Evolutionary conservation across 129 eudicot species (phyloP).

Genomic region (Saposhnikovia divaricata): DNA sequence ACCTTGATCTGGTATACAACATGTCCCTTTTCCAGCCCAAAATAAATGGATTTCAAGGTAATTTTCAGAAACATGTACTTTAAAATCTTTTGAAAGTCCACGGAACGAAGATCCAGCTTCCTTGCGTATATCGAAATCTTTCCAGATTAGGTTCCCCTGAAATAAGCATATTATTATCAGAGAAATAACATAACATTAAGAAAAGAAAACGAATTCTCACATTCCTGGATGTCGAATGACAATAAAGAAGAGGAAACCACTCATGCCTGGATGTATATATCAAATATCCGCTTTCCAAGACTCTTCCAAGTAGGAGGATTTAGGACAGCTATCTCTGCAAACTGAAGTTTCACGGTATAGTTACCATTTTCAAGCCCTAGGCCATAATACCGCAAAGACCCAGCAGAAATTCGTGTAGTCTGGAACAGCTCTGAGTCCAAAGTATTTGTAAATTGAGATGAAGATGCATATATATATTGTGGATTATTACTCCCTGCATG

Average conservation of each 20-base stretch:
- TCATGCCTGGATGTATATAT: conserved; percentile 69
- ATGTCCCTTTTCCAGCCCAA: conserved; percentile 96
- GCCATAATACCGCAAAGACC: conserved; percentile 85
- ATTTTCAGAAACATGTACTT: conserved; percentile 51
- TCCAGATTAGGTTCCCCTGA: conserved; percentile 45
- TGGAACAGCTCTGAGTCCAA: conserved; percentile 67
- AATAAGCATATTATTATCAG: not conserved
- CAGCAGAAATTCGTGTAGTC: conserved; percentile 63
- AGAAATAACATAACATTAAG: not conserved
- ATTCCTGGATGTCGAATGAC: conserved; percentile 41
- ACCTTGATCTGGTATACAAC: conserved; percentile 74
- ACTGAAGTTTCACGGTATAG: conserved; percentile 58
- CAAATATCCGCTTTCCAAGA: conserved; percentile 74
- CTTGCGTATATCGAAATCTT: conserved; percentile 66
- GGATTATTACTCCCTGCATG: conserved; percentile 32
- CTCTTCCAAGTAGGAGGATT: conserved; percentile 48
- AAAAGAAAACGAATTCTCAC: conserved; percentile 3
- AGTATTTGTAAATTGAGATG: conserved; percentile 42
- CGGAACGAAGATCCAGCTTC: conserved; percentile 52
- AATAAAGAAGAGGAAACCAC: not conserved
- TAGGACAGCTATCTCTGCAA: conserved; percentile 51
- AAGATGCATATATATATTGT: conserved; percentile 14
- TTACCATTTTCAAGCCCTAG: conserved; percentile 78
- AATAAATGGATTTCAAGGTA: conserved; percentile 77
- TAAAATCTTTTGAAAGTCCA: conserved; percentile 35